These are phyloP conservation scores for Penicillium sumatraense DNA, from an alignment of 2,329 filamentous ascomycete genomes.

Conservation along the genomic window DNA sequence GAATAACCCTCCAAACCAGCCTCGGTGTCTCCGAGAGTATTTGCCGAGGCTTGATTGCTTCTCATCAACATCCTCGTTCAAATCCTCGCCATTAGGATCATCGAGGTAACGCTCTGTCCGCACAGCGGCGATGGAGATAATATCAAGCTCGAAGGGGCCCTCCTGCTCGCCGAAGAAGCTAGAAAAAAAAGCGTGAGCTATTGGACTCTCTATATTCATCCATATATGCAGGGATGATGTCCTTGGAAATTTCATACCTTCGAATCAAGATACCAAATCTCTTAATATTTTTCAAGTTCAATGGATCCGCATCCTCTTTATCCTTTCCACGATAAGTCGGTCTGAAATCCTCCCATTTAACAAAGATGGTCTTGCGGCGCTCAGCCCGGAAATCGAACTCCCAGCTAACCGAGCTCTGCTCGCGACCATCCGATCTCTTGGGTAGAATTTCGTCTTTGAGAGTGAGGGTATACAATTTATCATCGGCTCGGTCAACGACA, in stretches of 20 bases:
- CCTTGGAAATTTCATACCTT: slow-evolving; percentile 59
- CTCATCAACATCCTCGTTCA: slow-evolving; percentile 16
- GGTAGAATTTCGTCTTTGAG: slow-evolving; percentile 72
- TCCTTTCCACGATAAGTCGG: slow-evolving; percentile 75
- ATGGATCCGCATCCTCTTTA: slow-evolving; percentile 59
- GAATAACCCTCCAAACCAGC: slow-evolving; percentile 17
- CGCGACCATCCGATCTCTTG: slow-evolving; percentile 63
- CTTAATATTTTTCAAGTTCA: slow-evolving; percentile 66
- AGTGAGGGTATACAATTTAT: slow-evolving; percentile 73
- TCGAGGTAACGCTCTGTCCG: slow-evolving; percentile 19
- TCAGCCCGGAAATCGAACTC: slow-evolving; percentile 67
- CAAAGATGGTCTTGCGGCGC: slow-evolving; percentile 50
- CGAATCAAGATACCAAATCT: slow-evolving; percentile 79
- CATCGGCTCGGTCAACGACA: slow-evolving; percentile 56
- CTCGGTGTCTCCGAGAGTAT: not conserved
- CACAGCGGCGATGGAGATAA: slow-evolving; percentile 60
- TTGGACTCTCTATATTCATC: not conserved
- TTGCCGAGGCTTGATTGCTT: slow-evolving; percentile 4
- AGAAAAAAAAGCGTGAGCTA: slow-evolving; percentile 19
- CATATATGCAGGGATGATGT: not conserved
- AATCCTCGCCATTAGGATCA: slow-evolving; percentile 10
- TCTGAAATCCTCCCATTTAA: slow-evolving; percentile 69
- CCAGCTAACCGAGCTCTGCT: slow-evolving; percentile 73
- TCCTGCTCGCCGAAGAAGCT: slow-evolving; percentile 78
- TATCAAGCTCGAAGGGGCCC: slow-evolving; percentile 66